A percentile compares a stretch with the other conserved stretches of the same genome.
Conservation (phyloP, 2,329 filamentous ascomycete genomes). For the Acrocalymma vagum region DNA sequence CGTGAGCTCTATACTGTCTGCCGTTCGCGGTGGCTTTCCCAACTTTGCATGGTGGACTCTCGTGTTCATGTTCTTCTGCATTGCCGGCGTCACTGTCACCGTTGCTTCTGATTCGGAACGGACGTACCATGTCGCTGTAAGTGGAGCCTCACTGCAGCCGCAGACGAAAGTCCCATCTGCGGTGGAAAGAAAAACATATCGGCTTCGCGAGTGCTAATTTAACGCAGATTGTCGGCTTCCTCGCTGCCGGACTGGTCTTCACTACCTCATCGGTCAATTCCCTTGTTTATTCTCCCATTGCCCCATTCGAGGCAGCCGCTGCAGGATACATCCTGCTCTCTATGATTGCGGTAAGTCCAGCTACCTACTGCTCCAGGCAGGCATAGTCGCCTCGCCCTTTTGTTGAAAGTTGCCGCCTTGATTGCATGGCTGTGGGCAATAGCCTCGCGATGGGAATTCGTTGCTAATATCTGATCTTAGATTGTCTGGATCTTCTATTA, state of each 20-base stretch:
- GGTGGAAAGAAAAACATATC: no score
- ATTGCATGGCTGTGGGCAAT: no score
- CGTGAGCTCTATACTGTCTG: constrained; percentile 81
- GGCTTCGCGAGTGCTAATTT: no score
- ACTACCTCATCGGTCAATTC: constrained; percentile 87
- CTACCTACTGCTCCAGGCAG: not conserved
- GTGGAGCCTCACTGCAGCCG: constrained; percentile 26
- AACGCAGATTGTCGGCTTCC: constrained; percentile 79
- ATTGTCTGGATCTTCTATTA: constrained; percentile 99
- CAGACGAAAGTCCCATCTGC: constrained; percentile 12
- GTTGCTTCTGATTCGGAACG: constrained; percentile 84
- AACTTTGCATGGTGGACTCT: constrained; percentile 93
- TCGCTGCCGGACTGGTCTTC: constrained; percentile 83
- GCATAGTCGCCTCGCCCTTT: constrained; percentile 3
- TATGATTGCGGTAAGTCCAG: constrained; percentile 81
- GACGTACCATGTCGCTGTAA: constrained; percentile 87
- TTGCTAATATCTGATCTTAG: constrained; percentile 58
- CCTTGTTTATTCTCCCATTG: constrained; percentile 78
- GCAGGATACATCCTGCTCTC: constrained; percentile 94
- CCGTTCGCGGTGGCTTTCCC: constrained; percentile 69
- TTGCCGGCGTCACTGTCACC: constrained; percentile 80
- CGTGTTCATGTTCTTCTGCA: constrained; percentile 85
- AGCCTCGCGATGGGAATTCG: not conserved
- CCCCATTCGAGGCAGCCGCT: constrained; percentile 82
- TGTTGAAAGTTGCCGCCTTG: not conserved